Evolutionary conservation across 129 eudicot genomes (phyloP), one percentile per base, ranked within the genome.

Genomic region (Sambucus nigra): DNA sequence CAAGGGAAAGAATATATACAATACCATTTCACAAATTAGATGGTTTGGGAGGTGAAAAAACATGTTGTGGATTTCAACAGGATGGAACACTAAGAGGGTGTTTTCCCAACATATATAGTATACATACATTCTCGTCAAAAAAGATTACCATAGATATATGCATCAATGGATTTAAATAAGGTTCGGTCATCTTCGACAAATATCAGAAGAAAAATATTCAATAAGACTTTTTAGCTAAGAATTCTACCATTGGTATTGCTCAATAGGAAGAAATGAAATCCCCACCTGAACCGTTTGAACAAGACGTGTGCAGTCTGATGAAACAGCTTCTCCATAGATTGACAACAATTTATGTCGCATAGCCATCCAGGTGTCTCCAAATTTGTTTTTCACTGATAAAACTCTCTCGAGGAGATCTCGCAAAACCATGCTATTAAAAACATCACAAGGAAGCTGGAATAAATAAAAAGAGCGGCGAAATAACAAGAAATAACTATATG

Each of bases 221-320:
- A 40, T 41, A 53, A 7, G 23, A 33, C 16, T 25, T 15, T 25
- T 26, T 15, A 25, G 38, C 56, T 8, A 51, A 18, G 45, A 22
- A 23, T 13, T 25, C 46, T 48, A 47, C 32, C 46, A 48, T 38
- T 16, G 1, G 19, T 47, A 38, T 46, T 48, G 46, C 54, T 31
- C 25, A 4, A 51, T 58, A 46, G 64, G 62, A 47, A 55, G 41
- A 55, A 68, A 32, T 14, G 60, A 50, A 51, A 65, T 32, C 60
- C 56, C 26, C 70, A 91, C 98, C 98, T 85, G 94, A 57, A 85
- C 70, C 76, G 85, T 71, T 61, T 76, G 81, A 63, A 76, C 94
- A 72, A 91, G 89, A 61, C 57, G 72, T 58, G 60, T 54, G 73
- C 94, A 85, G 64, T 64, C 68, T 57, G 98, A 81, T 52, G 95